A percentile compares a stretch with the other conserved stretches of the same genome.
These are phyloP conservation scores for Cryptosporidium meleagridis DNA, from an alignment of 169 alveolate species.

Conservation along the genomic window DNA sequence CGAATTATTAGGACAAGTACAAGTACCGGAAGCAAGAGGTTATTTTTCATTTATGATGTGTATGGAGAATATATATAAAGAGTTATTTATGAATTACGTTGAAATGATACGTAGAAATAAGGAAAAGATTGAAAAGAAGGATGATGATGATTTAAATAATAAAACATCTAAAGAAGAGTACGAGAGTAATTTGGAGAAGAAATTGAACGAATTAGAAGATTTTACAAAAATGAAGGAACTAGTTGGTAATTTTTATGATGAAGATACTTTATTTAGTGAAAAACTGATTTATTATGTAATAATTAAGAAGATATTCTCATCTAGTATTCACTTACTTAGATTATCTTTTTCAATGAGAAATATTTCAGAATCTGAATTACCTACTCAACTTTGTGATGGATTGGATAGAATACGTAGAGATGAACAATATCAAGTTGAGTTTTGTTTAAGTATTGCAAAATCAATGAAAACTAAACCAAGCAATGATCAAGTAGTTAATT, in stretches of 20 bases:
- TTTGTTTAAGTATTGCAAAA: conserved; percentile 79
- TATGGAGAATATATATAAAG: conserved; percentile 94
- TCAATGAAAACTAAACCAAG: conserved; percentile 79
- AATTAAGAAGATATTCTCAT: conserved; percentile 61
- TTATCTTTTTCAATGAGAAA: not conserved
- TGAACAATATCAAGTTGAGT: conserved; percentile 80
- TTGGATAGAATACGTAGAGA: conserved; percentile 80
- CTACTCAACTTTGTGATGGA: conserved; percentile 76
- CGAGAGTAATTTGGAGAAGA: not conserved
- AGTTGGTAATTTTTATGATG: not conserved
- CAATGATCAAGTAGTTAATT: conserved; percentile 77
- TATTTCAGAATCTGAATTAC: not conserved
- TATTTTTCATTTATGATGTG: conserved; percentile 93
- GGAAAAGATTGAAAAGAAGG: not conserved
- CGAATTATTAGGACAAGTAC: conserved; percentile 88
- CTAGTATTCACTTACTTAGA: conserved; percentile 27
- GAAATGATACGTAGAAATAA: conserved; percentile 75
- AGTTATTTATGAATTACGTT: conserved; percentile 78
- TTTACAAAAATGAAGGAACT: conserved; percentile 26
- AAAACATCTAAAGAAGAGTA: not conserved
- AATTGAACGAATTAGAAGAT: conserved; percentile 14
- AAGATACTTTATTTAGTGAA: conserved; percentile 33
- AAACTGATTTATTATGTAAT: conserved; percentile 40
- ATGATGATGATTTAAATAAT: not conserved
- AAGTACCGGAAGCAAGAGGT: conserved; percentile 94